Base-by-base conservation (phyloP, 352 stramenopile species). In the Pythium phragmitis region DNA sequence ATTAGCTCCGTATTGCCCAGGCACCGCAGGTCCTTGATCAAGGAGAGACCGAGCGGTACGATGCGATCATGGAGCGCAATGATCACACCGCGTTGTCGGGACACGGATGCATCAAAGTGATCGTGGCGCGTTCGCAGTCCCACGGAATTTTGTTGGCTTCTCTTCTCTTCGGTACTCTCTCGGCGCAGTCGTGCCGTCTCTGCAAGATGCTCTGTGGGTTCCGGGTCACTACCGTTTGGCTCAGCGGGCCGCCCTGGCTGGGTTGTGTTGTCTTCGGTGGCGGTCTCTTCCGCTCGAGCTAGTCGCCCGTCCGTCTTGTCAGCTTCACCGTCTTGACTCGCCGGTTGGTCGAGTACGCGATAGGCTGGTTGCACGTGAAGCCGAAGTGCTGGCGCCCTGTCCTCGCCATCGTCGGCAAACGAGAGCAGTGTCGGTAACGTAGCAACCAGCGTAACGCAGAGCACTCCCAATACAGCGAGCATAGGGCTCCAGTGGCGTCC, bases 11-110 rank as follows among this genome's bases (percentile, higher is more conserved):
- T 49, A 60, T 80, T 80, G 30, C 75, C 75, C 9, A 77, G 58
- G n/a, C 73, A 77, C 7, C 75, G 66, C 21, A 82, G 60, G 49
- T 90, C 79, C 13, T 72, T 69, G 67, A 90, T 86, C 26, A 91
- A 70, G 19, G 80, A 88, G 28, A 79, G 60, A 4, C 73, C 80
- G 58, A 89, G 74, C 2, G 76, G 53, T 26, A 86, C 59, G 14
- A 81, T 73, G 21, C 62, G 69, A 28, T 89, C 63, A 68, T 85
- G 68, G 9, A 88, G 63, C 46, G 59, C 71, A 28, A 85, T 26
- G 48, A 88, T 59, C 17, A 86, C 65, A 2, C 66, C 75, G 41
- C 65, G 71, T 13, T 73, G 63, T 2, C 70, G 62, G 7, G 46
- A 30, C 0, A 77, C 69, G 14, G 57, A 53, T n/a, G 58, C 19